Base-by-base conservation (phyloP, 805 yeast genomes). In the Starmerella geochares region DNA sequence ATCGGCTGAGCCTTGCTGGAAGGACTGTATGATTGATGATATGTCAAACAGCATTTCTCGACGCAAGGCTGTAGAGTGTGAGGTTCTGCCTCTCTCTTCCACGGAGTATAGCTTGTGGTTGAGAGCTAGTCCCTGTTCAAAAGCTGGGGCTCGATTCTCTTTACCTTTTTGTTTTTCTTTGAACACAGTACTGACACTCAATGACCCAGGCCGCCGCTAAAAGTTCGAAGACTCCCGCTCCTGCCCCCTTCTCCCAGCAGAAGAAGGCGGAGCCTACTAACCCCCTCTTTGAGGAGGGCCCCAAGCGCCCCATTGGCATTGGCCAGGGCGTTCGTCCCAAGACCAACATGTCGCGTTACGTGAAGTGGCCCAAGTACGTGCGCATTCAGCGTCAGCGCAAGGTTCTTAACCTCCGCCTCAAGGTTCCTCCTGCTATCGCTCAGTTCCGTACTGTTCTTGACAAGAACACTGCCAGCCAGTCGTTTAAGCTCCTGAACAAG, bases 331-430 rank as follows among this genome's bases (percentile, higher is more conserved):
- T 90, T 65, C 97, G 90, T 76, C 95, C 81, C 72, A 86, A 83
- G 79, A 82, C 90, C 76, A 86, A 92, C 82, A 80, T 92, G 70
- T 77, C 94, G 56, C 87, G 97, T 75, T 88, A 85, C 72, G 97
- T 90, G 70, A 92, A 84, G 76, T 92, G 98, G 98, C 98, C 98
- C 70, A 92, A 83, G 75, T 87, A 90, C 72, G 94, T 90, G 64
- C 86, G 95, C 77, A 78, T 92, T 65, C 98, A 90, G 79, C 88
- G 98, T 81, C 97, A 92, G 77, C 92, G 83, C 83, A 90, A 90
- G 81, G 83, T 90, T 72, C 79, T 90, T 72, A 76, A 81, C 66
- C 72, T 88, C 74, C 88, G 98, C 83, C 80, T 90, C 71, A 90
- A 92, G 83, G 98, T 90, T 70, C 98, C 98, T 63, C 98, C 98